Evolutionary conservation across 1,139 yeast genomes (phyloP).

Genomic region (Magnusiomyces tetraspermus): DNA sequence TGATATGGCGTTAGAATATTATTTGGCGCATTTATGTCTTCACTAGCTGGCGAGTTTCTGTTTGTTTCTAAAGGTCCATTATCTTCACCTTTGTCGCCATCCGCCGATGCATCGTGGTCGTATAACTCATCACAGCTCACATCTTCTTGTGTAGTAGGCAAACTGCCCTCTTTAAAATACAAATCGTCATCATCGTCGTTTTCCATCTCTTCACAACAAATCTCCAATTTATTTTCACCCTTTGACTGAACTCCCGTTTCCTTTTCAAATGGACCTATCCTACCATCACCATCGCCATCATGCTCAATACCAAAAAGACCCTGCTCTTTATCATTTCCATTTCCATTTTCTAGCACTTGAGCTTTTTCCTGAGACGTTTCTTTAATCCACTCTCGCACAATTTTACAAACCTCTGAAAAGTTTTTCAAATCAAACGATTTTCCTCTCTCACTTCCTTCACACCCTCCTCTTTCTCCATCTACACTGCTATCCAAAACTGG

Average conservation of each 20-base stretch:
- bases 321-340: background rate
- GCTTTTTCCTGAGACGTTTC: background rate
- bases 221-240: no score
- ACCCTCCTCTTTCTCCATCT: background rate
- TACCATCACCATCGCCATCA: no score
- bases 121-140: background rate
- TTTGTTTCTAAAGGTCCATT: background rate
- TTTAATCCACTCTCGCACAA: slow-evolving; percentile 1
- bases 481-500: slow-evolving; percentile 1
- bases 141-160: no score
- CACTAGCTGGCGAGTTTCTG: no score
- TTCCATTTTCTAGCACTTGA: background rate
- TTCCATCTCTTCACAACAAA: background rate
- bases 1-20: no score
- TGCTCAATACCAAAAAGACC: background rate
- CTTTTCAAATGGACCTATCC: no score
- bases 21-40: no score
- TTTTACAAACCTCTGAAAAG: background rate
- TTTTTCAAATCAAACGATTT: background rate
- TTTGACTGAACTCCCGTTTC: no score
- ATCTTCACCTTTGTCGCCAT: background rate
- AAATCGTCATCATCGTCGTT: background rate
- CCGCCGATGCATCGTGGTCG: no score
- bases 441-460: background rate
- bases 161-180: no score